Evolutionary conservation across 768 basidiomycete genomes (phyloP).

Genomic region (Galerina marginata): DNA sequence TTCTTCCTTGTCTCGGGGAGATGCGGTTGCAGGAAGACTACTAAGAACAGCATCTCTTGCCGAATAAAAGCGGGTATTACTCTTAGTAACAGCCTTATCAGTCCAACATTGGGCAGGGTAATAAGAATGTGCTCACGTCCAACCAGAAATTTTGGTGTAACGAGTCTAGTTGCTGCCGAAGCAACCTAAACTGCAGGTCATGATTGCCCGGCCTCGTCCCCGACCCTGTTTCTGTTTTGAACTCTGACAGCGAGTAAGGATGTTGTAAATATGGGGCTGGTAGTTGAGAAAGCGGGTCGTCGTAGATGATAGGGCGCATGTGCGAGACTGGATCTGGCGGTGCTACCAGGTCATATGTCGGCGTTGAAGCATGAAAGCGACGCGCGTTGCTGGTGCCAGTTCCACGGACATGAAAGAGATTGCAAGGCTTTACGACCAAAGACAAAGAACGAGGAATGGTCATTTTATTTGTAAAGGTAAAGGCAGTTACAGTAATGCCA

Average conservation of each 20-base stretch:
- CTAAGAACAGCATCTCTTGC: constrained; percentile 65
- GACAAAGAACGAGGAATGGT: too few species aligned
- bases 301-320: constrained; percentile 80
- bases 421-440: too few species aligned
- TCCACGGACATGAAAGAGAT: too few species aligned
- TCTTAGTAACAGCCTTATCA: constrained; percentile 46
- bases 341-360: constrained; percentile 51
- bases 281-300: constrained; percentile 50
- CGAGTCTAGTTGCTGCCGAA: constrained; percentile 72
- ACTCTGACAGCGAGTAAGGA: constrained; percentile 83
- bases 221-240: constrained; percentile 38
- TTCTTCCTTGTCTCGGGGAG: constrained; percentile 63
- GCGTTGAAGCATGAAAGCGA: constrained; percentile 43
- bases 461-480: too few species aligned
- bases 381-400: constrained; percentile 34
- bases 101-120: background rate
- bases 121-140: constrained; percentile 58
- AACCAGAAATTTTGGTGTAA: constrained; percentile 84
- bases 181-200: constrained; percentile 73
- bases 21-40: constrained; percentile 56
- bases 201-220: constrained; percentile 42
- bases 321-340: constrained; percentile 82
- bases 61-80: constrained; percentile 79
- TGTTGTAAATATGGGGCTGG: constrained; percentile 49
- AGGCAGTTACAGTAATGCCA: too few species aligned